Evolutionary conservation across 129 eudicot species (phyloP).

Genomic region (Ambrosia trifida): DNA sequence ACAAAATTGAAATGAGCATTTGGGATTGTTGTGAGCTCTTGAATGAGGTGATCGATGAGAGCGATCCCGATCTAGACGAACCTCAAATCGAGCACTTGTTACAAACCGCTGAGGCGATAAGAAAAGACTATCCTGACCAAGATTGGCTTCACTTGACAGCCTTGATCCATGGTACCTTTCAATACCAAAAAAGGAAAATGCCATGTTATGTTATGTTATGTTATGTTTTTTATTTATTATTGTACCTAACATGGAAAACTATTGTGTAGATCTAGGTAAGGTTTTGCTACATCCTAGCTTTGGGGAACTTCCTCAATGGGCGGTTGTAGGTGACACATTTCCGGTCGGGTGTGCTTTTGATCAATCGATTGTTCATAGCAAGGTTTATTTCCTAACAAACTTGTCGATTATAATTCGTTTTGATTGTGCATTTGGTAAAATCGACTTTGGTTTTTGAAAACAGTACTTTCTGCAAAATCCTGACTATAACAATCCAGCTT

Average conservation of each 20-base stretch:
- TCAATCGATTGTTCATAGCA: conserved; percentile 74
- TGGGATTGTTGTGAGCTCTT: conserved; percentile 89
- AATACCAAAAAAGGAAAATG: neutral
- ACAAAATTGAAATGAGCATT: conserved; percentile 79
- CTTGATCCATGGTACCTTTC: conserved; percentile 57
- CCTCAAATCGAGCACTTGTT: conserved; percentile 82
- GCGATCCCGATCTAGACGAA: conserved; percentile 88
- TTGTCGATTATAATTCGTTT: neutral
- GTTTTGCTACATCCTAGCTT: conserved; percentile 73
- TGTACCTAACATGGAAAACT: conserved; percentile 1
- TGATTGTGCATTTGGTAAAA: neutral
- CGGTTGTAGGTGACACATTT: conserved; percentile 89
- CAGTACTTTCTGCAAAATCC: conserved; percentile 77
- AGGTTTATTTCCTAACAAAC: conserved; percentile 41
- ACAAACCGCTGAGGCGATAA: conserved; percentile 77
- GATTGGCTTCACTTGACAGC: conserved; percentile 84
- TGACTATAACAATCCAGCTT: conserved; percentile 59
- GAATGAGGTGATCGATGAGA: conserved; percentile 70
- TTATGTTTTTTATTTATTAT: conserved; percentile 4
- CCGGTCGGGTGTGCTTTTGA: conserved; percentile 94
- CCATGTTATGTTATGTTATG: neutral
- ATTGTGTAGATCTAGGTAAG: conserved; percentile 74
- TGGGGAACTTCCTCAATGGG: conserved; percentile 97
- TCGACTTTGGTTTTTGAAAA: neutral
- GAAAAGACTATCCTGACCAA: conserved; percentile 71